Percentiles rank a stretch among this genome's conserved stretches.
Evolutionary conservation across 257 asterid species (phyloP).

Genomic region (Misopates orontium): DNA sequence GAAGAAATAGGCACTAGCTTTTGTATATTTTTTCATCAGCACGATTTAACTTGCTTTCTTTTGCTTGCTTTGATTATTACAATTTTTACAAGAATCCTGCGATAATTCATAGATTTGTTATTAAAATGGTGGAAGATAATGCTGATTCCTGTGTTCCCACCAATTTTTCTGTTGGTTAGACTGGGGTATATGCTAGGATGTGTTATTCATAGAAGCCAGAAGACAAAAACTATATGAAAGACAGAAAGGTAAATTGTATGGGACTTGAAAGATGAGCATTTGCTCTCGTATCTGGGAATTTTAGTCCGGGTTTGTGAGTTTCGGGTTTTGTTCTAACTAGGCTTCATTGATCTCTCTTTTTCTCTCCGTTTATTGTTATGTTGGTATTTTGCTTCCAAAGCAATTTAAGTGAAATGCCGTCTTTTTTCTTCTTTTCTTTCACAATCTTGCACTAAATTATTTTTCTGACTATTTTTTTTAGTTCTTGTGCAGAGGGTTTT

Average conservation of each 20-base stretch:
- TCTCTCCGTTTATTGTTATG: background rate
- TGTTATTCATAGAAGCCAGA: too few species aligned
- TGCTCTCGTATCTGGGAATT: background rate
- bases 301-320: background rate
- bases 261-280: background rate
- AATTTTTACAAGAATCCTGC: background rate
- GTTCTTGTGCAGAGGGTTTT: too few species aligned
- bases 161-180: background rate
- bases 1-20: background rate
- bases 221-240: background rate
- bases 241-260: background rate
- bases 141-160: too few species aligned
- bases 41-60: slow-evolving; percentile 21
- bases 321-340: background rate
- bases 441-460: background rate
- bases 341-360: background rate
- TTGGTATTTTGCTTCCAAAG: background rate
- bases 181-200: too few species aligned
- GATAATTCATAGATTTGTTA: background rate
- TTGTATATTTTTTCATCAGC: slow-evolving; percentile 7
- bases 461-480: background rate
- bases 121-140: background rate
- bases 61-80: slow-evolving; percentile 4
- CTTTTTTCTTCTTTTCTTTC: too few species aligned
- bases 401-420: background rate